A percentile compares a stretch with the other conserved stretches of the same genome.
Evolutionary conservation across 2,329 filamentous ascomycete genomes (phyloP).

Genomic region (Metarhizium rileyi): DNA sequence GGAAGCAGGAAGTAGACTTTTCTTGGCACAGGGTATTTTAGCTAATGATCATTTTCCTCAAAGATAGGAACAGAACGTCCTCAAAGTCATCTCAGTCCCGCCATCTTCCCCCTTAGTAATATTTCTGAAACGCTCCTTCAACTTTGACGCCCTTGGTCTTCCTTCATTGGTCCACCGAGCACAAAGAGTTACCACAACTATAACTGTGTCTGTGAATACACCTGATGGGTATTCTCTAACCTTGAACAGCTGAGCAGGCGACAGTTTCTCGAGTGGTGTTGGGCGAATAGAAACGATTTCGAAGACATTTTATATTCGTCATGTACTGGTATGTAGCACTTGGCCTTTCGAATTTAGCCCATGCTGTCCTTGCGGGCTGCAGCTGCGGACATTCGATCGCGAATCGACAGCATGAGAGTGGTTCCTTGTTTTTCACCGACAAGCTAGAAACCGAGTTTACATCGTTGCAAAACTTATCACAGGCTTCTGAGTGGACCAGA

Average conservation of each 20-base stretch:
- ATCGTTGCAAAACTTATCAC: constrained; percentile 36
- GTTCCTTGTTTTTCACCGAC: constrained; percentile 52
- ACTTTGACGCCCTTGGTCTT: too few species aligned
- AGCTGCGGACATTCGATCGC: constrained; percentile 62
- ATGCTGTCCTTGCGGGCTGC: constrained; percentile 34
- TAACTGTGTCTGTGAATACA: too few species aligned
- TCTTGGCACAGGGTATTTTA: neutral
- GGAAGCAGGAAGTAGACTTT: neutral
- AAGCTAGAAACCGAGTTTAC: constrained; percentile 64
- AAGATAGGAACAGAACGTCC: too few species aligned
- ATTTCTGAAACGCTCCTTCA: too few species aligned
- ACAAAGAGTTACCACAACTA: too few species aligned
- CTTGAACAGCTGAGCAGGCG: neutral
- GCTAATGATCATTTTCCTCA: too few species aligned
- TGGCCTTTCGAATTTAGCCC: constrained; percentile 9
- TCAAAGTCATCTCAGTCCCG: too few species aligned
- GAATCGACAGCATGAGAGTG: constrained; percentile 26
- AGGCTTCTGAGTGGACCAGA: constrained; percentile 51
- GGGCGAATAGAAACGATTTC: neutral
- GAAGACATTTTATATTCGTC: neutral
- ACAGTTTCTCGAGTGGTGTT: neutral
- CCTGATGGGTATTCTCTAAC: neutral
- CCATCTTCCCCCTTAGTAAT: too few species aligned
- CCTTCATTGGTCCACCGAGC: too few species aligned
- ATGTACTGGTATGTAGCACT: neutral